Percentiles rank a stretch among this genome's conserved stretches.
Conservation (phyloP, 2,329 filamentous ascomycete species). For the Trichoderma koningiopsis region DNA sequence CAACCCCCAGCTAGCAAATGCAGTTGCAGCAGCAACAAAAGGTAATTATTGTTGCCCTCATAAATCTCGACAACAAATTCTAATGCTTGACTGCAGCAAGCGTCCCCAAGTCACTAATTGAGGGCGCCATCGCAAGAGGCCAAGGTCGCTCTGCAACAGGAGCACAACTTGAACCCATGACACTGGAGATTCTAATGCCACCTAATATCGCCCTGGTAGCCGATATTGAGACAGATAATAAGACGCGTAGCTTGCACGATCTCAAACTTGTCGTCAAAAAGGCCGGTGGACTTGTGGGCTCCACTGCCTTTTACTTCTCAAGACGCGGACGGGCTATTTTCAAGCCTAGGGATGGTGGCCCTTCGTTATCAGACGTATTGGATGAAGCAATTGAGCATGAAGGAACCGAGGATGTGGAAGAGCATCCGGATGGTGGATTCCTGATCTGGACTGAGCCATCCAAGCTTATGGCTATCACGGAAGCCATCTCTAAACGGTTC, state of each 20-base stretch:
- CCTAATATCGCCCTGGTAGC: constrained; percentile 77
- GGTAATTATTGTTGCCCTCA: constrained; percentile 47
- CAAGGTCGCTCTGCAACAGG: constrained; percentile 80
- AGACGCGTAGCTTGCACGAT: constrained; percentile 71
- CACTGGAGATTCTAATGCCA: constrained; percentile 79
- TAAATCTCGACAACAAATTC: constrained; percentile 29
- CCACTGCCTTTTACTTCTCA: constrained; percentile 83
- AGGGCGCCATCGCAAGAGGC: constrained; percentile 82
- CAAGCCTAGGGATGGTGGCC: constrained; percentile 51
- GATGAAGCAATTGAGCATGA: constrained; percentile 77
- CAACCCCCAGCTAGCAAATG: constrained; percentile 75
- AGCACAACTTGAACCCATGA: constrained; percentile 72
- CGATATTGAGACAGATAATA: constrained; percentile 84
- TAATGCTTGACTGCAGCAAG: constrained; percentile 50
- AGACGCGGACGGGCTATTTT: constrained; percentile 76
- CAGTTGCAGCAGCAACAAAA: constrained; percentile 79
- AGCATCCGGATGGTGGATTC: constrained; percentile 68
- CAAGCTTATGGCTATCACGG: constrained; percentile 38
- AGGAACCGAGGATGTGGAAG: constrained; percentile 73
- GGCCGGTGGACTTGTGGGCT: constrained; percentile 67
- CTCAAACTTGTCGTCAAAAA: constrained; percentile 72
- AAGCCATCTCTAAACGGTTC: constrained; percentile 61
- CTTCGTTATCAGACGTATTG: constrained; percentile 72
- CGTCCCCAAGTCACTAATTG: constrained; percentile 82
- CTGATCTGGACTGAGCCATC: constrained; percentile 55